Conservation (phyloP, 202 grass and related monocot species). For the Schoenoplectus triqueter region DNA sequence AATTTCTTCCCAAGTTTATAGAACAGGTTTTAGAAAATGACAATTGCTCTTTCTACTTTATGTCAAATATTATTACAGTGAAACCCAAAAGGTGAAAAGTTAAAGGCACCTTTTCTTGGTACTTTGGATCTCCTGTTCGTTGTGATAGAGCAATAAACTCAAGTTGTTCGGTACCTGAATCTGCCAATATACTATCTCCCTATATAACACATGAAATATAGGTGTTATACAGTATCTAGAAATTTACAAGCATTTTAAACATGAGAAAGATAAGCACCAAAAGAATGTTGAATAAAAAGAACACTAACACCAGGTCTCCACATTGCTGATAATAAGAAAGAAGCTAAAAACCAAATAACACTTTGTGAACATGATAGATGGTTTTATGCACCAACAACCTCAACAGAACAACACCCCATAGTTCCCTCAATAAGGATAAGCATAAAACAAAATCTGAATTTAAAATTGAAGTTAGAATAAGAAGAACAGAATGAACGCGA, state of each 20-base stretch:
- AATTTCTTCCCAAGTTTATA: conserved; percentile 41
- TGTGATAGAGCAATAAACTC: conserved; percentile 98
- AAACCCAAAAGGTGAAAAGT: conserved; percentile 25
- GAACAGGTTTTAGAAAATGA: neutral
- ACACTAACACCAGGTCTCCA: neutral
- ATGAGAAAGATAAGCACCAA: conserved; percentile 10
- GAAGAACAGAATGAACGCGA: conserved; percentile 36
- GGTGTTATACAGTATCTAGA: neutral
- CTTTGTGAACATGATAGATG: conserved; percentile 14
- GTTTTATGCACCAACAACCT: conserved; percentile 10
- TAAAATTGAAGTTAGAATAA: neutral
- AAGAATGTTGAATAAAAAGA: neutral
- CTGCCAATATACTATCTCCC: conserved; percentile 91
- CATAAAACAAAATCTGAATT: neutral
- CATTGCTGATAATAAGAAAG: neutral
- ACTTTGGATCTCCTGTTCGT: conserved; percentile 88
- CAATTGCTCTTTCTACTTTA: conserved; percentile 7
- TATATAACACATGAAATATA: conserved; percentile 47
- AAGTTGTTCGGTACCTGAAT: conserved; percentile 97
- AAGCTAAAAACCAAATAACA: neutral
- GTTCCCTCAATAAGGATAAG: neutral
- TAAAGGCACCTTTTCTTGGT: conserved; percentile 76
- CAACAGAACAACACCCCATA: neutral
- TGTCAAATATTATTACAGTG: neutral
- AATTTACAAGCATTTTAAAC: neutral